Percentiles rank a stretch among this genome's conserved stretches.
These are phyloP conservation scores for Yamadazyma sp. DNA, from an alignment of 805 yeast genomes.

Conservation along the genomic window DNA sequence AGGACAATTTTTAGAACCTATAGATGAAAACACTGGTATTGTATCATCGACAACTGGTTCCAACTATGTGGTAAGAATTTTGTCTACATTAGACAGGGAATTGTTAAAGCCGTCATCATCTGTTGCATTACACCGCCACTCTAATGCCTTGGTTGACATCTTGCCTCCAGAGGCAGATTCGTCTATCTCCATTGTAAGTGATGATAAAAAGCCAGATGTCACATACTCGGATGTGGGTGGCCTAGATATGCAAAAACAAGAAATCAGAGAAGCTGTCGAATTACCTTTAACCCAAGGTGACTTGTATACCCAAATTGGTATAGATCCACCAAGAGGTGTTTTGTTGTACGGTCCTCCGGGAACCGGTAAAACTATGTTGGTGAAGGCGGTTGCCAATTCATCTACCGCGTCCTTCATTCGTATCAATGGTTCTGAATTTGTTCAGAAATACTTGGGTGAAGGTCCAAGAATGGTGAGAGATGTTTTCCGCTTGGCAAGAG, in stretches of 20 bases:
- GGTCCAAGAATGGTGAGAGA: slow-evolving; percentile 99
- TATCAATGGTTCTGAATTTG: slow-evolving; percentile 97
- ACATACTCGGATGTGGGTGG: slow-evolving; percentile 99
- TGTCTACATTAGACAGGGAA: slow-evolving; percentile 93
- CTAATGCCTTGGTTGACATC: slow-evolving; percentile 95
- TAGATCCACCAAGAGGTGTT: slow-evolving; percentile 98
- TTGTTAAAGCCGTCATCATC: slow-evolving; percentile 91
- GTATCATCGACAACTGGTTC: slow-evolving; percentile 98
- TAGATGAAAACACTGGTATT: slow-evolving; percentile 94
- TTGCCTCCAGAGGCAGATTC: slow-evolving; percentile 99
- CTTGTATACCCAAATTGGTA: slow-evolving; percentile 94
- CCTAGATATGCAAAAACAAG: slow-evolving; percentile 98
- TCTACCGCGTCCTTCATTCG: slow-evolving; percentile 95
- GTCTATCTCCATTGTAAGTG: slow-evolving; percentile 90
- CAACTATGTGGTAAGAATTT: slow-evolving; percentile 91
- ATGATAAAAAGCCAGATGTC: slow-evolving; percentile 88
- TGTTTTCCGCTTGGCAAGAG: slow-evolving; percentile 95
- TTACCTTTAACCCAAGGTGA: slow-evolving; percentile 95
- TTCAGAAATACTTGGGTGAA: slow-evolving; percentile 96
- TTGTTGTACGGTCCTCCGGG: slow-evolving; percentile 99
- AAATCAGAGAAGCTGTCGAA: slow-evolving; percentile 97
- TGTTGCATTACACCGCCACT: slow-evolving; percentile 97
- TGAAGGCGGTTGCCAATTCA: slow-evolving; percentile 96
- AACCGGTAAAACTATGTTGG: slow-evolving; percentile 98
- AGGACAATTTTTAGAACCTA: slow-evolving; percentile 97